Evolutionary conservation across 495 filamentous ascomycete species (phyloP).

Genomic region (Entonaema liquescens): DNA sequence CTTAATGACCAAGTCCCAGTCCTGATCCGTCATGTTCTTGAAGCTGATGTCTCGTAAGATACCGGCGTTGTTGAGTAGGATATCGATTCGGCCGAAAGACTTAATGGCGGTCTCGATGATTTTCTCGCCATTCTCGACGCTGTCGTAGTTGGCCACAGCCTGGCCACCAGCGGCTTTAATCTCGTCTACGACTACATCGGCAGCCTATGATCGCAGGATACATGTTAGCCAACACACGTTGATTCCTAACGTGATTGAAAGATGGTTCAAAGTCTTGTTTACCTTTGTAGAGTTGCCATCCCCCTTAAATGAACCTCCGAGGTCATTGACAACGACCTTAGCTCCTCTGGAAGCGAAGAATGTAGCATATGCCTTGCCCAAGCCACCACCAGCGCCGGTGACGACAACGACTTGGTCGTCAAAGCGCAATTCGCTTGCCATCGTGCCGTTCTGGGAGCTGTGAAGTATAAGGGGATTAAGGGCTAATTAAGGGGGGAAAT

Average conservation of each 20-base stretch:
- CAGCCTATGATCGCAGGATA: constrained; percentile 65
- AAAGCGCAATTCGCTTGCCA: constrained; percentile 83
- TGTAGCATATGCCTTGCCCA: constrained; percentile 89
- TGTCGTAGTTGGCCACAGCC: constrained; percentile 98
- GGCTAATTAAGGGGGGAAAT: neutral
- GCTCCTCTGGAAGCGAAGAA: constrained; percentile 94
- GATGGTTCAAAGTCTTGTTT: constrained; percentile 24
- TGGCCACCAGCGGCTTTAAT: constrained; percentile 93
- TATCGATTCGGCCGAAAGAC: constrained; percentile 89
- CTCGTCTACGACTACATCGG: constrained; percentile 94
- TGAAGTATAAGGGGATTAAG: constrained; percentile 35
- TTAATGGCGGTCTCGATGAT: constrained; percentile 98
- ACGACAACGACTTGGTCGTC: constrained; percentile 98
- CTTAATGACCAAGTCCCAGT: constrained; percentile 94
- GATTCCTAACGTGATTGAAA: neutral
- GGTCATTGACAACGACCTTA: constrained; percentile 96
- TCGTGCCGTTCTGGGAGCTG: constrained; percentile 49
- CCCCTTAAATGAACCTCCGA: constrained; percentile 93
- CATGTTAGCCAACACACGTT: constrained; percentile 28
- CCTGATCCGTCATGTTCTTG: constrained; percentile 97
- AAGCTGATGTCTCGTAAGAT: constrained; percentile 97
- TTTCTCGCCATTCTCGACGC: constrained; percentile 89
- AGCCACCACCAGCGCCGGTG: constrained; percentile 93
- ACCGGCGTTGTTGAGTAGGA: constrained; percentile 97
- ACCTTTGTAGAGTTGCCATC: constrained; percentile 91